Percentiles rank a stretch among this genome's conserved stretches.
These are phyloP conservation scores for Stentor coeruleus DNA, from an alignment of 73 alveolate genomes.

Conservation along the genomic window DNA sequence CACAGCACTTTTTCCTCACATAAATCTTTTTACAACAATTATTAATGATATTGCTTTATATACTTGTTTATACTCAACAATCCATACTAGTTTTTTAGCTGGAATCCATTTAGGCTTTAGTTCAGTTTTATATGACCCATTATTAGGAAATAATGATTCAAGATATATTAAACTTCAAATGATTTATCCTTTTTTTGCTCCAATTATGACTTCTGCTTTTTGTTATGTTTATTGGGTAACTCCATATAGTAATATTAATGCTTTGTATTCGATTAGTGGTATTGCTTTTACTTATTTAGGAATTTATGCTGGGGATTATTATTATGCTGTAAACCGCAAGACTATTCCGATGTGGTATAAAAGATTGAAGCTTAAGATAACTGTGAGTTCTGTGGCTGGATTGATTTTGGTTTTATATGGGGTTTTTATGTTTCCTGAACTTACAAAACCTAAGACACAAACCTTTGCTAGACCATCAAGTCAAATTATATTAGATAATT, in stretches of 20 bases:
- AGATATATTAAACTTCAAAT: neutral
- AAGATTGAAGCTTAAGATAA: neutral
- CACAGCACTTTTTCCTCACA: neutral
- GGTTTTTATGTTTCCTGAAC: neutral
- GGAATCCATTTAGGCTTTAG: constrained; percentile 5
- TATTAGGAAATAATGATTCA: neutral
- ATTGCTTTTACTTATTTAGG: constrained; percentile 3
- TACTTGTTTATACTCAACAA: neutral
- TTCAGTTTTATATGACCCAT: constrained; percentile 6
- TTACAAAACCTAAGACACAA: neutral
- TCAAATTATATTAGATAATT: no score
- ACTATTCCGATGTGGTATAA: constrained; percentile 8
- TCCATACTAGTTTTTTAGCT: neutral
- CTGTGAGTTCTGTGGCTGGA: neutral
- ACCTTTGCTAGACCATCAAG: neutral
- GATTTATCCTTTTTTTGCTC: neutral
- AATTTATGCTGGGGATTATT: neutral
- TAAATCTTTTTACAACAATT: neutral
- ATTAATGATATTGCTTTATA: neutral
- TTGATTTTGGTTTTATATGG: neutral
- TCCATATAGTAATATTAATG: neutral
- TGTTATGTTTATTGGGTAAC: neutral
- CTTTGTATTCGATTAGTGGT: neutral
- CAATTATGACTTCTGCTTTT: neutral
- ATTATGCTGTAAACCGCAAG: neutral